Evolutionary conservation across 1,284 basidiomycete genomes (phyloP).

Genomic region (Grifola frondosa): DNA sequence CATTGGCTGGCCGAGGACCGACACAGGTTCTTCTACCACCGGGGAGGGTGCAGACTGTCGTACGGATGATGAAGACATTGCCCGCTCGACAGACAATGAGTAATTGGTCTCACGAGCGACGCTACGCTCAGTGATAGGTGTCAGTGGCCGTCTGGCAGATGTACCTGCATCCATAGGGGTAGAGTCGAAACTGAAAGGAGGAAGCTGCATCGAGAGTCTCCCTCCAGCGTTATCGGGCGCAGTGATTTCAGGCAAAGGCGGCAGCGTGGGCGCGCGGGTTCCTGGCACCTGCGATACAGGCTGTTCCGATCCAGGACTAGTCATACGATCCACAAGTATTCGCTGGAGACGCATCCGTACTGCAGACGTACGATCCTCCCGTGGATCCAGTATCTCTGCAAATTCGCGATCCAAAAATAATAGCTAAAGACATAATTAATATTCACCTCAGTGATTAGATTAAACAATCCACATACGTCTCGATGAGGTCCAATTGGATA

Average conservation of each 20-base stretch:
- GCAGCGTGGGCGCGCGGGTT: conserved; percentile 23
- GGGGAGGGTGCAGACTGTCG: too few species aligned
- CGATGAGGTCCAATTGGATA: conserved; percentile 76
- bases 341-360: conserved; percentile 63
- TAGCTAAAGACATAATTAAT: conserved; percentile 41
- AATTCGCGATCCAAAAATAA: conserved; percentile 89
- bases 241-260: conserved; percentile 24
- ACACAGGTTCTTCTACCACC: conserved; percentile 16
- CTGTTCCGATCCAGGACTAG: conserved; percentile 28
- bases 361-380: conserved; percentile 73
- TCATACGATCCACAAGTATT: conserved; percentile 70
- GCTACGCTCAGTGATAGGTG: conserved; percentile 35
- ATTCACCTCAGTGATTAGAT: conserved; percentile 4
- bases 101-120: conserved; percentile 23
- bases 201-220: conserved; percentile 30
- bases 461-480: conserved; percentile 52
- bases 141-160: conserved; percentile 27
- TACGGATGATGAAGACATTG: too few species aligned
- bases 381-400: conserved; percentile 77
- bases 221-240: conserved; percentile 8
- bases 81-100: conserved; percentile 20
- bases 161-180: conserved; percentile 6
- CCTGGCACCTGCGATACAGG: conserved; percentile 9
- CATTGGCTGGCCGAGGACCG: conserved; percentile 15
- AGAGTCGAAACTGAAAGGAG: conserved; percentile 33